Evolutionary conservation across 805 yeast species (phyloP).

Genomic region (Hanseniaspora meyeri): DNA sequence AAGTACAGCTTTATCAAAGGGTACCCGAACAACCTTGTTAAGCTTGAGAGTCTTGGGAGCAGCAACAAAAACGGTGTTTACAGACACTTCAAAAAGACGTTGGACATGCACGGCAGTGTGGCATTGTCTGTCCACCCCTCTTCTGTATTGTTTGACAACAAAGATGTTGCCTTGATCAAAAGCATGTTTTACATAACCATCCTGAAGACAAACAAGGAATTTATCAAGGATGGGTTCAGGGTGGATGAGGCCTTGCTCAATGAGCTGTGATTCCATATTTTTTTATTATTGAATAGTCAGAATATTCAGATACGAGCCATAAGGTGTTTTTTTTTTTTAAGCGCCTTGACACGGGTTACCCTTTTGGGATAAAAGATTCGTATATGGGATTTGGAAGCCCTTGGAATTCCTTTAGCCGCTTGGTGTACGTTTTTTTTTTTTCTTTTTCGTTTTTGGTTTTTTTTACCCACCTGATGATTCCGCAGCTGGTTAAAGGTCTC

Average conservation of each 20-base stretch:
- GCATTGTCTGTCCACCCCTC: background rate
- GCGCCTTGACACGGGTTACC: background rate
- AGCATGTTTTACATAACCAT: slow-evolving; percentile 69
- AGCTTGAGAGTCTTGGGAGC: slow-evolving; percentile 16
- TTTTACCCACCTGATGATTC: background rate
- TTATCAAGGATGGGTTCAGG: slow-evolving; percentile 69
- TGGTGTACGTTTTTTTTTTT: background rate
- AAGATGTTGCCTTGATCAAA: slow-evolving; percentile 45
- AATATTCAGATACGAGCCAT: too few relatives aligned
- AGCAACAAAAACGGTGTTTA: slow-evolving; percentile 19
- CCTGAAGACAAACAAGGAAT: slow-evolving; percentile 75
- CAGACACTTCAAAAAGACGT: slow-evolving; percentile 19
- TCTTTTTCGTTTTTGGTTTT: too few relatives aligned
- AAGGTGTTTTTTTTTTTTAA: slow-evolving; percentile 30
- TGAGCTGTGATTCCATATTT: slow-evolving; percentile 15
- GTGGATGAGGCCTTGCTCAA: slow-evolving; percentile 40
- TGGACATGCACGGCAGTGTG: background rate
- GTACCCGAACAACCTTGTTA: slow-evolving; percentile 26
- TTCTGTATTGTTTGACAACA: slow-evolving; percentile 35
- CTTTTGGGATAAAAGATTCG: background rate
- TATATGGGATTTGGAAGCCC: background rate
- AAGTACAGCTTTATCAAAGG: slow-evolving; percentile 25
- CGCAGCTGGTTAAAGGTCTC: too few relatives aligned
- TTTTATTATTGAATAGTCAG: too few relatives aligned
- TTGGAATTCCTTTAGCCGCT: background rate